These are phyloP conservation scores for Martensiomyces pterosporus DNA, from an alignment of 192 early-diverging fungal genomes.

Conservation along the genomic window DNA sequence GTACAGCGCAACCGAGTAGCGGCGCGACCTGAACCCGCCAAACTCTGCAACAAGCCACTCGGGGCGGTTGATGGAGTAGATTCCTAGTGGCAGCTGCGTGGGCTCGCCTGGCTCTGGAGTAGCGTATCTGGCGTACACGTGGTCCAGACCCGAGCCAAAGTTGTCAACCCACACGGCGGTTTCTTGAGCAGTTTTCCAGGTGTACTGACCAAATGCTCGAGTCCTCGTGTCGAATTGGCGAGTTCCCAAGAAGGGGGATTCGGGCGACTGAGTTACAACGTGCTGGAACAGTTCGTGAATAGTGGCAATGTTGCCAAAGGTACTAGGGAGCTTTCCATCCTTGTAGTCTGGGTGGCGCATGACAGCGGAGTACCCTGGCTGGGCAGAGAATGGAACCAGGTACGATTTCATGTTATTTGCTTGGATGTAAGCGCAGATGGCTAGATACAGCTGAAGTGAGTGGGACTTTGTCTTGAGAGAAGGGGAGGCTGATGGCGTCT, in stretches of 20 bases:
- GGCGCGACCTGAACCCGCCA: conserved; percentile 59
- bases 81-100: no score
- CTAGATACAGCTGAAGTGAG: no score
- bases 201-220: conserved; percentile 46
- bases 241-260: conserved; percentile 48
- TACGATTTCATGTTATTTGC: no score
- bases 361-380: conserved; percentile 1
- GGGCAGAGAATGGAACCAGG: no score
- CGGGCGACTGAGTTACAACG: conserved; percentile 10
- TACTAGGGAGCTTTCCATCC: conserved; percentile 24
- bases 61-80: conserved; percentile 73
- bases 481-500: no score
- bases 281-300: conserved; percentile 28
- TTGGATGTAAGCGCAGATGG: no score
- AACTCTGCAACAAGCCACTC: conserved; percentile 73
- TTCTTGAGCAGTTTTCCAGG: conserved; percentile 54
- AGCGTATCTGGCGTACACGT: conserved; percentile 53
- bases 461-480: no score
- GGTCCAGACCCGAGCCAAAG: conserved; percentile 58
- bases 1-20: conserved; percentile 74
- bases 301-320: conserved; percentile 24
- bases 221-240: conserved; percentile 53
- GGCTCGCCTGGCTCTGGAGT: background rate
- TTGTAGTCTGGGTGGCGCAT: conserved; percentile 25
- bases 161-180: conserved; percentile 49